Evolutionary conservation across 257 asterid genomes (phyloP), one percentile per base, ranked within the genome.

Genomic region (Nicotiana obtusifolia): DNA sequence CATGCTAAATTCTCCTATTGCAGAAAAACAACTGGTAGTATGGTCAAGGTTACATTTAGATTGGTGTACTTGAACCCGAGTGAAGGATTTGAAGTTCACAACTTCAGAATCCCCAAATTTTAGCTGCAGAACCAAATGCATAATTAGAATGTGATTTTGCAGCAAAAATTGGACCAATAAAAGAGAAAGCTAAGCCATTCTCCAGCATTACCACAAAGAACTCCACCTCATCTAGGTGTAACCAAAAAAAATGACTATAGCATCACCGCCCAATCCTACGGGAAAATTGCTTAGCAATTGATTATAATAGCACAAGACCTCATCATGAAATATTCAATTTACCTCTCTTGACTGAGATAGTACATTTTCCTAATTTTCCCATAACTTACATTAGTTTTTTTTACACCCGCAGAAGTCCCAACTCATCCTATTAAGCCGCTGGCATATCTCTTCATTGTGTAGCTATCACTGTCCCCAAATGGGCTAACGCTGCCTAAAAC

Each of bases 121-220:
- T 24, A 73, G 79, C 79, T 47, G 79, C 79, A 73, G 62, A 73
- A 73, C 15, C 22, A 73, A 16, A 73, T 24, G 41, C 62, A 47
- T 24, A 60, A 73, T 37, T 24, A 49, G 44, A 73, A 73, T 47
- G 62, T 73, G 24, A 73, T 14, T 3, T 73, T 73, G 61, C 41
- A 2, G 79, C 15, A 10, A 49, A 73, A 73, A 44, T 22, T 7
- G 59, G 79, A 47, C 61, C 24, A 49, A 73, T 41, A 47, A 73
- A 73, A 73, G 78, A 49, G 79, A 41, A 41, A 41, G 49, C 49
- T 9, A 9, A 41, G 49, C 49, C 13, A 8, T 41, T 41, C 78
- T 69, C 59, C 56, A 69, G 59, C 20, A 0, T 20, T 69, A 41
- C 59, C 78, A 20, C 13, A 37, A 68, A 37, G 54, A n/a, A 37